A percentile compares a stretch with the other conserved stretches of the same genome.
phyloP scores from a whole-genome alignment of 176 grass and related monocot genomes.

The Lolium rigidum region DNA sequence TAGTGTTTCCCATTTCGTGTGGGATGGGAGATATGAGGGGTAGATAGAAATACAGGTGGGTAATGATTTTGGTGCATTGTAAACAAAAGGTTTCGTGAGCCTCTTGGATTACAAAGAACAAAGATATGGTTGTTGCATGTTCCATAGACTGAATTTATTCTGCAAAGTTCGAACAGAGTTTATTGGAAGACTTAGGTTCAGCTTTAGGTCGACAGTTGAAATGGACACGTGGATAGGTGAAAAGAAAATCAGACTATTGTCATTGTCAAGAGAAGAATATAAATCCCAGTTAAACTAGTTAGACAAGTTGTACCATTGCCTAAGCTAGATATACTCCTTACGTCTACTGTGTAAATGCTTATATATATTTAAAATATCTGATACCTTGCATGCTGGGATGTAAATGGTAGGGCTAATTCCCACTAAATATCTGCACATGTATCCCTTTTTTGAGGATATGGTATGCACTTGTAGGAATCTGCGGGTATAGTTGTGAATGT shows the following conservation, averaged over 20 bases:
- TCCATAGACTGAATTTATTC: neutral
- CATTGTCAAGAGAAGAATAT: neutral
- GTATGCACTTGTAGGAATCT: no score
- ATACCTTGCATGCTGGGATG: neutral
- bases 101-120: no score
- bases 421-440: no score
- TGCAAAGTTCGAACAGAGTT: no score
- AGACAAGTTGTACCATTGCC: neutral
- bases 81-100: no score
- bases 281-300: neutral
- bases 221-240: neutral
- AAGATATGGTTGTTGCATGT: neutral
- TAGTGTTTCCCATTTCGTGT: no score
- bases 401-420: no score
- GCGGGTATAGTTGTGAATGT: no score
- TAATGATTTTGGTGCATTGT: no score
- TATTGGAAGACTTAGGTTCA: neutral
- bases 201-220: neutral
- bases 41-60: no score
- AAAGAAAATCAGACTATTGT: neutral
- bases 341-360: neutral
- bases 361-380: neutral
- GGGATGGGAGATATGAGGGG: no score
- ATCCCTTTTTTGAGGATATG: no score
- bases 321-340: neutral